Evolutionary conservation across 306 rosid genomes (phyloP).

Genomic region (Citrullus colocynthis): DNA sequence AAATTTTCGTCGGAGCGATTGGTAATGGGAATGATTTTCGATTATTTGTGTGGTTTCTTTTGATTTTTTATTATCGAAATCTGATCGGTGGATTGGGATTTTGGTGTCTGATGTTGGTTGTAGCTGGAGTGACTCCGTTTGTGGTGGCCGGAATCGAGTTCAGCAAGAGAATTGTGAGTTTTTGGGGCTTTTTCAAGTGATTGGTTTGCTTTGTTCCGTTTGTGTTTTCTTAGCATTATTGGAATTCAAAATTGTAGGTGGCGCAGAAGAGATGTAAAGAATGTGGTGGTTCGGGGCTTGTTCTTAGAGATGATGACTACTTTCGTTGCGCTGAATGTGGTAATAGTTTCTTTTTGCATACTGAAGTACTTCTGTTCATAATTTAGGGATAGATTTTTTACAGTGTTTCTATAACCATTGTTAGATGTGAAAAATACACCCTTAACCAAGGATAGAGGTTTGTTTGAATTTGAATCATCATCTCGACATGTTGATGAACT

Average conservation of each 20-base stretch:
- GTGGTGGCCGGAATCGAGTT: conserved; percentile 90
- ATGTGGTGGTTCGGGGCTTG: conserved; percentile 84
- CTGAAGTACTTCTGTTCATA: too few relatives aligned
- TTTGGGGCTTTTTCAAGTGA: background rate
- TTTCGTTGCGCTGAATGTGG: conserved; percentile 77
- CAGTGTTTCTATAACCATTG: too few relatives aligned
- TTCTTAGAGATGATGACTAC: conserved; percentile 42
- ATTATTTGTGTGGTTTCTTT: background rate
- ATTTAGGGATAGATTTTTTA: too few relatives aligned
- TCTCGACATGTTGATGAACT: too few relatives aligned
- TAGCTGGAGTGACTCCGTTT: conserved; percentile 80
- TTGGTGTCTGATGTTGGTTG: conserved; percentile 1
- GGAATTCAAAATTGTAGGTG: conserved; percentile 26
- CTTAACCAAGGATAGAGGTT: too few relatives aligned
- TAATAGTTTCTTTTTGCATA: background rate
- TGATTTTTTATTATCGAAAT: background rate
- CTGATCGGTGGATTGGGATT: too few relatives aligned
- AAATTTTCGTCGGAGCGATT: conserved; percentile 26
- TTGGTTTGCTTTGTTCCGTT: background rate
- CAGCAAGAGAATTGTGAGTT: conserved; percentile 80
- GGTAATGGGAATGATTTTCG: conserved; percentile 9
- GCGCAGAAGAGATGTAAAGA: conserved; percentile 56
- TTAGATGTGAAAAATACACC: too few relatives aligned
- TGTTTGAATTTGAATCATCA: too few relatives aligned
- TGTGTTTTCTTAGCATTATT: background rate